phyloP scores from a whole-genome alignment of 495 filamentous ascomycete species.

The Elaphomyces granulatus region DNA sequence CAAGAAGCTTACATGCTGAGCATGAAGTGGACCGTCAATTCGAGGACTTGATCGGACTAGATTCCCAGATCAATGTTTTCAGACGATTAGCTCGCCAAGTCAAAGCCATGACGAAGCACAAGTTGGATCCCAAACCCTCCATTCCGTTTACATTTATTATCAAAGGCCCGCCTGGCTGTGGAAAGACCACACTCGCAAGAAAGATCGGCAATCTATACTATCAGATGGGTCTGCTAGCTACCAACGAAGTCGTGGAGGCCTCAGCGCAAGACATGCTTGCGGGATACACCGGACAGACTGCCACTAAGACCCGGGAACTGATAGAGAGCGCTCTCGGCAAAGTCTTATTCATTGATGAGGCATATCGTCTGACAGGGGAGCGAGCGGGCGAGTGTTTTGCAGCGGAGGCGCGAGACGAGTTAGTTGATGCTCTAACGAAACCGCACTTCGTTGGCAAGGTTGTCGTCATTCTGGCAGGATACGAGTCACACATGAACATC shows the following conservation, averaged over 20 bases:
- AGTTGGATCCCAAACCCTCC: too few species aligned
- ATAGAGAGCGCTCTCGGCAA: slow-evolving; percentile 47
- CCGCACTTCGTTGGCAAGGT: slow-evolving; percentile 53
- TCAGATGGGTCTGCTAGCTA: slow-evolving; percentile 27
- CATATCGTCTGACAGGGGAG: slow-evolving; percentile 46
- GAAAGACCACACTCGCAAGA: slow-evolving; percentile 33
- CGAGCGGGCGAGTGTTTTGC: too few species aligned
- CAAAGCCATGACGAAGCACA: too few species aligned
- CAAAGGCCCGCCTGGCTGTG: too few species aligned
- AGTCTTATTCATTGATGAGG: slow-evolving; percentile 56
- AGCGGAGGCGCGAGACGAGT: slow-evolving; percentile 46
- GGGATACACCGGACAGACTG: slow-evolving; percentile 42
- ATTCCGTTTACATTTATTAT: too few species aligned
- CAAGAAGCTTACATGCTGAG: too few species aligned
- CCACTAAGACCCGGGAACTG: slow-evolving; percentile 43
- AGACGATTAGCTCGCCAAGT: too few species aligned
- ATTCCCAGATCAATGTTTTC: too few species aligned
- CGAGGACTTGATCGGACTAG: too few species aligned
- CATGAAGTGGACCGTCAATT: too few species aligned
- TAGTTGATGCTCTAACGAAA: slow-evolving; percentile 43
- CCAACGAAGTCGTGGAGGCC: slow-evolving; percentile 21
- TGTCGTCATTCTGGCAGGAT: slow-evolving; percentile 65
- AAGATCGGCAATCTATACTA: slow-evolving; percentile 15
- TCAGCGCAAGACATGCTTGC: slow-evolving; percentile 27
- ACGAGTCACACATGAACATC: slow-evolving; percentile 62